Base-by-base conservation (phyloP, 2,329 filamentous ascomycete genomes). In the Aureobasidium musti region DNA sequence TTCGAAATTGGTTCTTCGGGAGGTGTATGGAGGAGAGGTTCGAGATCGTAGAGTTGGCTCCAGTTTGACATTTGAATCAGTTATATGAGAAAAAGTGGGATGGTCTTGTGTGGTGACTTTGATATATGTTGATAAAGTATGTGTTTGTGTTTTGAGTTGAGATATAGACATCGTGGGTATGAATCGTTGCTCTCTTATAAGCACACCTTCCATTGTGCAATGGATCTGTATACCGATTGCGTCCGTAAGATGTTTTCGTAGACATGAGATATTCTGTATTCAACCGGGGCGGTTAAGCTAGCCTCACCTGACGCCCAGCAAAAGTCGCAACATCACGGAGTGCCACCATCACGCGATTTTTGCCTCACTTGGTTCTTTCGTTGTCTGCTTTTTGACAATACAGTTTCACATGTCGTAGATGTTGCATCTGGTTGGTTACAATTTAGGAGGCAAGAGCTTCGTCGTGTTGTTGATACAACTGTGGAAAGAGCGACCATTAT, bases 301-400 rank as follows among this genome's bases (percentile, higher is more conserved):
- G 7, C 49, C 61, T 64, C 61, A 64, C 61, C 61, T 64, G 61
- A 64, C 43, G 35, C 28, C 59, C 30, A 39, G 61, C 37, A 35
- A 33, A 47, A 45, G 8, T 45, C 54, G 17, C 26, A 53, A 45
- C 26, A 49, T 45, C 21, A 52, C 45, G 33, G 59, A 53, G 39
- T 35, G 61, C 21, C 30, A 45, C 2, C 17, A 54, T 64, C 61
- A 64, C 33, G 28, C 61, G 47, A 64, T 43, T 35, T 4, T 54
- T 37, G 33, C 43, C 35, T 54, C 17, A 30, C 45, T 45, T n/a
- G 26, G n/a, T 45, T n/a, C n/a, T 28, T 41, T 19, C 2, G 2
- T 0, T 54, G 37, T 7, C 50, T 23, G 37, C 23, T 19, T 57
- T 39, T 30, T 8, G 11, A 39, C 11, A 26, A 17, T 10, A 6